phyloP scores from a whole-genome alignment of 164 flowering plant genomes.

The Macadamia tetraphylla region DNA sequence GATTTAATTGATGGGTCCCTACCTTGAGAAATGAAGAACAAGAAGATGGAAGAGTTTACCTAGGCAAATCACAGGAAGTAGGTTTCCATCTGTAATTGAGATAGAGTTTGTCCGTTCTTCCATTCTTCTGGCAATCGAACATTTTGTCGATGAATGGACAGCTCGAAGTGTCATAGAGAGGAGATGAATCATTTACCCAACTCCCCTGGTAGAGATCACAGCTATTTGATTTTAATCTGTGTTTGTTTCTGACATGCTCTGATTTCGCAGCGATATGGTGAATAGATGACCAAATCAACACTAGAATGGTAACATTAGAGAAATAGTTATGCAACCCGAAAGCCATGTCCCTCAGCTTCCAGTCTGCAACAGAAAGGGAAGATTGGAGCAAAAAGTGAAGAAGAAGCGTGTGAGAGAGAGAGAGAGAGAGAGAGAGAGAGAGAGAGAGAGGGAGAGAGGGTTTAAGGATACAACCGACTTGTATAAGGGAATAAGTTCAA shows the following conservation, averaged over 20 bases:
- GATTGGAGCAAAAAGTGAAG: too few species aligned
- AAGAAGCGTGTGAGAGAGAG: too few species aligned
- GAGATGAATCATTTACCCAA: constrained; percentile 34
- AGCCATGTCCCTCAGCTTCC: not conserved
- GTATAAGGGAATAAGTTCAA: too few species aligned
- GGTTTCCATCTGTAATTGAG: constrained; percentile 41
- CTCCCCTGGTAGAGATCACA: constrained; percentile 30
- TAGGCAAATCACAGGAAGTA: constrained; percentile 21
- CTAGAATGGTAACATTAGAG: not conserved
- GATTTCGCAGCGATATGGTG: too few species aligned
- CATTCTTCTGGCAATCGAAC: constrained; percentile 34
- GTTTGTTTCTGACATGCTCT: not conserved
- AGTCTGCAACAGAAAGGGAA: not conserved
- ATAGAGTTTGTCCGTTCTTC: constrained; percentile 29
- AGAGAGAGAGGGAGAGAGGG: too few species aligned
- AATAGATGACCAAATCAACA: too few species aligned
- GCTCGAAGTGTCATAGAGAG: constrained; percentile 17
- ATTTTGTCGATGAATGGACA: constrained; percentile 19
- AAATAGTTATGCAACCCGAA: not conserved
- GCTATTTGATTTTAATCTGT: not conserved
- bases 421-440: too few species aligned
- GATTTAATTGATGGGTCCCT: too few species aligned
- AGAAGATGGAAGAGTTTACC: constrained; percentile 12
- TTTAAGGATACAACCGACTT: too few species aligned
- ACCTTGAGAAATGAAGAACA: not conserved